Conservation (phyloP, 345 rosid genomes). For the Hibiscus mutabilis region DNA sequence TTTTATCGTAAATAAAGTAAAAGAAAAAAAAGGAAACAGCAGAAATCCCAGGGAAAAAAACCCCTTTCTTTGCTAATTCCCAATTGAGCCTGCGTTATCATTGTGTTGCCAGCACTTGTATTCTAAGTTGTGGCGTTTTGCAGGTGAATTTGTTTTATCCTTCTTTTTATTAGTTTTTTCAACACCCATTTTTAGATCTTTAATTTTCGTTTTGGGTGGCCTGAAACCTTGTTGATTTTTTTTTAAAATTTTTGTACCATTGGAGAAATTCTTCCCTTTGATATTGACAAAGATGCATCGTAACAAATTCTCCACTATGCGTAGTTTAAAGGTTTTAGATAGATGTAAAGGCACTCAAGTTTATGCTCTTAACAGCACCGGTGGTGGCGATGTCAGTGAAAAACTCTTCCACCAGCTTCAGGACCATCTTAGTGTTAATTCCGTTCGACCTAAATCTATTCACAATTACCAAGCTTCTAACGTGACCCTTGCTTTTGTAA, state of each 20-base stretch:
- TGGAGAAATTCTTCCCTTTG: constrained; percentile 1
- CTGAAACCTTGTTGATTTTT: background rate
- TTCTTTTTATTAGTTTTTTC: background rate
- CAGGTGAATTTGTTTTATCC: constrained; percentile 9
- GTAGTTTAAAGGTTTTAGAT: constrained; percentile 73
- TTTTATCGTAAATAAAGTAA: background rate
- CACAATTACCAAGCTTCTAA: constrained; percentile 29
- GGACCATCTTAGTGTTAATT: constrained; percentile 57
- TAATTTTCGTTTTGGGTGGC: background rate
- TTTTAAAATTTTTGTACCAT: background rate
- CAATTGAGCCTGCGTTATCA: constrained; percentile 27
- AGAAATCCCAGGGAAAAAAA: too few species aligned
- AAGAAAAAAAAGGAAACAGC: too few species aligned
- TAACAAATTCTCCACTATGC: constrained; percentile 72
- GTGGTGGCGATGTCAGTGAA: constrained; percentile 48
- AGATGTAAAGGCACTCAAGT: constrained; percentile 81
- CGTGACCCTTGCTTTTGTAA: constrained; percentile 19
- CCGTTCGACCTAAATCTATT: constrained; percentile 46
- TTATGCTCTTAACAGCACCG: constrained; percentile 42
- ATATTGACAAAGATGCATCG: constrained; percentile 52
- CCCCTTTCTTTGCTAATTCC: background rate
- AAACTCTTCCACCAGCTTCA: constrained; percentile 69
- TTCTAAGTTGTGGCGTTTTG: background rate
- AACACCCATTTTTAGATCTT: constrained; percentile 14
- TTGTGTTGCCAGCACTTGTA: background rate